Evolutionary conservation across 306 rosid species (phyloP).

Genomic region (Luffa acutangula): DNA sequence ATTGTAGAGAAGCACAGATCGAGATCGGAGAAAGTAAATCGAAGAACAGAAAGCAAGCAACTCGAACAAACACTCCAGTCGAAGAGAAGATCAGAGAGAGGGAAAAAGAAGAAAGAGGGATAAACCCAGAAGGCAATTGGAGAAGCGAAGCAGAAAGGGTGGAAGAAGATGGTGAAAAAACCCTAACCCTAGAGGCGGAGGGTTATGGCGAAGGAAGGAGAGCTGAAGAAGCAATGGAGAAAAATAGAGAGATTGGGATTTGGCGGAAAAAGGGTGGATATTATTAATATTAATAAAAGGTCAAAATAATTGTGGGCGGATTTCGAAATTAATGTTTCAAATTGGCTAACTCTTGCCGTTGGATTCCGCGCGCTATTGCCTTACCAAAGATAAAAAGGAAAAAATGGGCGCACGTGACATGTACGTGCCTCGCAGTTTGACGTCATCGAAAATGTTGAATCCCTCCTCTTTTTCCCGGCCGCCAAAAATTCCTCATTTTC

Average conservation of each 20-base stretch:
- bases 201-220: constrained; percentile 14
- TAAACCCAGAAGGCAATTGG: no score
- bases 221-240: neutral
- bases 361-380: neutral
- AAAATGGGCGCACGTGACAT: neutral
- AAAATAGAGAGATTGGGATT: constrained; percentile 11
- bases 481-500: no score
- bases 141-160: no score
- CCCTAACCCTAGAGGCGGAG: constrained; percentile 26
- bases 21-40: constrained; percentile 31
- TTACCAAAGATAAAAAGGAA: neutral
- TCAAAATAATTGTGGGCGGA: constrained; percentile 3
- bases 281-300: neutral
- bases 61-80: neutral
- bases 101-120: no score
- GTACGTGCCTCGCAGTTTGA: neutral
- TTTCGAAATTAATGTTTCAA: neutral
- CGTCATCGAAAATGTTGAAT: neutral
- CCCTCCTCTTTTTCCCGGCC: neutral
- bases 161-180: constrained; percentile 19
- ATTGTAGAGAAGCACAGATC: constrained; percentile 24
- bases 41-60: neutral
- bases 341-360: neutral
- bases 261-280: neutral
- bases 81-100: no score